These are phyloP conservation scores for Allium cepa DNA, from an alignment of 106 monocot species.

Conservation along the genomic window DNA sequence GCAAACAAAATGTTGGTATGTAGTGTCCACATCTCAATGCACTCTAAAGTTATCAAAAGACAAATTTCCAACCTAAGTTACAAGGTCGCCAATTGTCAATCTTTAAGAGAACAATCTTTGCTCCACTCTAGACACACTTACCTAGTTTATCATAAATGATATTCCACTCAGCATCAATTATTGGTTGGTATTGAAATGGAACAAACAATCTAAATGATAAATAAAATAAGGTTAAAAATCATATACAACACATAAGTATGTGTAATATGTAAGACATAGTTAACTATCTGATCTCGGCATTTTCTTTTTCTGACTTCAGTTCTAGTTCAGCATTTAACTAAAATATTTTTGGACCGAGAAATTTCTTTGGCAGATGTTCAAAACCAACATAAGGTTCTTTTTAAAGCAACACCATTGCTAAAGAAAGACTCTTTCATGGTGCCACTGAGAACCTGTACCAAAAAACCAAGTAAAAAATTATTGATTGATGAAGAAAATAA, in stretches of 20 bases:
- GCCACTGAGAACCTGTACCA: slow-evolving; percentile 91
- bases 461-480: too few relatives aligned
- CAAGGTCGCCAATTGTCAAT: slow-evolving; percentile 97
- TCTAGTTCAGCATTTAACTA: slow-evolving; percentile 94
- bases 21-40: too few relatives aligned
- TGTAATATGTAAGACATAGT: not conserved
- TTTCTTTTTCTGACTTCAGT: slow-evolving; percentile 99
- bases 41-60: not conserved
- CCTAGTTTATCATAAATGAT: slow-evolving; percentile 99
- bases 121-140: slow-evolving; percentile 91
- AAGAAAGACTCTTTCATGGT: slow-evolving; percentile 94
- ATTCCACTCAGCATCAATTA: slow-evolving; percentile 99
- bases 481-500: too few relatives aligned
- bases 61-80: slow-evolving; percentile 56
- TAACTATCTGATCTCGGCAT: slow-evolving; percentile 90
- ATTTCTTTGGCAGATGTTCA: slow-evolving; percentile 97
- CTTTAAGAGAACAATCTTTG: slow-evolving; percentile 87
- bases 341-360: slow-evolving; percentile 83
- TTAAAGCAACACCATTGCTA: slow-evolving; percentile 97
- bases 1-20: too few relatives aligned
- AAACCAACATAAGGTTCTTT: slow-evolving; percentile 99
- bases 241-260: slow-evolving; percentile 49
- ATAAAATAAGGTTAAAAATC: slow-evolving; percentile 5
- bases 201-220: slow-evolving; percentile 64
- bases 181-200: slow-evolving; percentile 89